phyloP scores from a whole-genome alignment of 345 rosid genomes.

The Streptanthus diversifolius region DNA sequence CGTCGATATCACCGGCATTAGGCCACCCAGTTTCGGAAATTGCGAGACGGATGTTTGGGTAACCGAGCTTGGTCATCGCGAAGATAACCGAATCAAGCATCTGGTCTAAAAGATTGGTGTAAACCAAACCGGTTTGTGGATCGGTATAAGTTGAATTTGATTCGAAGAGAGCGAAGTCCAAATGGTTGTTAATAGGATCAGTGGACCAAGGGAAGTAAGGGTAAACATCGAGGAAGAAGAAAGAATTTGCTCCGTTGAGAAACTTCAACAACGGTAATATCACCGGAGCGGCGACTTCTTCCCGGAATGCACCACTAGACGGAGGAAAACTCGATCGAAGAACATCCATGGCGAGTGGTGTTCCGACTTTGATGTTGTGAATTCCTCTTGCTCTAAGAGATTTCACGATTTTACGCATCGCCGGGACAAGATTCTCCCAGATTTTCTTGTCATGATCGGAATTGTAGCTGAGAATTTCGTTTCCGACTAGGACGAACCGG shows the following conservation, averaged over 20 bases:
- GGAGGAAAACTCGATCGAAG: conserved; percentile 61
- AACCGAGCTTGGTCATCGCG: conserved; percentile 66
- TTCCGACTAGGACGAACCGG: conserved; percentile 59
- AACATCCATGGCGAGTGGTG: conserved; percentile 74
- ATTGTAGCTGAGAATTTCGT: conserved; percentile 60
- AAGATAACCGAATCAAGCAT: conserved; percentile 65
- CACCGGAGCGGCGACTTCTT: conserved; percentile 47
- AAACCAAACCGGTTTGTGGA: conserved; percentile 44
- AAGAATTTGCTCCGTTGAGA: conserved; percentile 60
- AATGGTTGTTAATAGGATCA: conserved; percentile 38
- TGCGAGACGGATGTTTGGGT: conserved; percentile 38
- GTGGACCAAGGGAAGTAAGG: conserved; percentile 76
- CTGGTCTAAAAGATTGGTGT: conserved; percentile 72
- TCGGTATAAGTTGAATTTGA: conserved; percentile 50
- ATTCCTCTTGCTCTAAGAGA: conserved; percentile 43
- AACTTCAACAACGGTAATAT: conserved; percentile 57
- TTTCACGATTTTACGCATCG: conserved; percentile 52
- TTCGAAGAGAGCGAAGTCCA: conserved; percentile 51
- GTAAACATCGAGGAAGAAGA: conserved; percentile 68
- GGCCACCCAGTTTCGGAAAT: conserved; percentile 96
- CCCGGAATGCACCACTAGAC: conserved; percentile 52
- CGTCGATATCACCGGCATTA: conserved; percentile 56
- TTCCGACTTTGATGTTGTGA: conserved; percentile 58
- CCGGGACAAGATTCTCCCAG: conserved; percentile 59
- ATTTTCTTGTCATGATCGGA: conserved; percentile 37